Evolutionary conservation across 2,329 filamentous ascomycete species (phyloP), one percentile per base, ranked within the genome.

Genomic region (Pseudodiploospora longispora): DNA sequence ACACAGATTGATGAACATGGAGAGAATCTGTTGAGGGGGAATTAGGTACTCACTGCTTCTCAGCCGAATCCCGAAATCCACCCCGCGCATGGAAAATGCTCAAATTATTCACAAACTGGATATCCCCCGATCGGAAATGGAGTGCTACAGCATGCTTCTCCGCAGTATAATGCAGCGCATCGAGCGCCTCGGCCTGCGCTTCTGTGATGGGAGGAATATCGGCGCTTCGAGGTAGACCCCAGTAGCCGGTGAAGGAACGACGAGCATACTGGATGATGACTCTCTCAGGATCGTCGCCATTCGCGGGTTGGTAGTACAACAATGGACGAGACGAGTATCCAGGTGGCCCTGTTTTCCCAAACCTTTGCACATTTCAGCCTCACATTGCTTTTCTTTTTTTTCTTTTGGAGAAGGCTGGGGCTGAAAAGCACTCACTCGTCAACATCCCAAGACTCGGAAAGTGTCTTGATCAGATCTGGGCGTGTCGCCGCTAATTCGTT

Each of bases 211-310:
- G 70, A 9, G 80, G 79, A 40, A 84, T 76, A 19, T 70, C 56
- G 1, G 65, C 45, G 6, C 67, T 73, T 38, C 79, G 67, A 3
- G 77, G 76, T 1, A 78, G 63, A 0, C 68, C 68, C 49, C 71
- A 68, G 53, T 75, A 82, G 2, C 81, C 66, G 42, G 77, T 78
- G 50, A 82, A 82, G 28, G 63, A 65, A 1, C 79, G 69, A 3
- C 80, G 71, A 0, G 74, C 75, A 50, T 82, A 83, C 49, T 83
- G 78, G 30, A 83, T 69, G 6, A 78, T 60, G 1, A 83, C 58
- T 1, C 76, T 68, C 52, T 82, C 72, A 0, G 76, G 74, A 0
- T 58, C 55, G 1, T 56, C 59, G 0, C 51, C 59, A 0, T 66
- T 72, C 7, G 68, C 66, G 0, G 74, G 69, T 39, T 78, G 73